These are phyloP conservation scores for Aureobasidium namibiae DNA, from an alignment of 2,329 filamentous ascomycete species.

Conservation along the genomic window DNA sequence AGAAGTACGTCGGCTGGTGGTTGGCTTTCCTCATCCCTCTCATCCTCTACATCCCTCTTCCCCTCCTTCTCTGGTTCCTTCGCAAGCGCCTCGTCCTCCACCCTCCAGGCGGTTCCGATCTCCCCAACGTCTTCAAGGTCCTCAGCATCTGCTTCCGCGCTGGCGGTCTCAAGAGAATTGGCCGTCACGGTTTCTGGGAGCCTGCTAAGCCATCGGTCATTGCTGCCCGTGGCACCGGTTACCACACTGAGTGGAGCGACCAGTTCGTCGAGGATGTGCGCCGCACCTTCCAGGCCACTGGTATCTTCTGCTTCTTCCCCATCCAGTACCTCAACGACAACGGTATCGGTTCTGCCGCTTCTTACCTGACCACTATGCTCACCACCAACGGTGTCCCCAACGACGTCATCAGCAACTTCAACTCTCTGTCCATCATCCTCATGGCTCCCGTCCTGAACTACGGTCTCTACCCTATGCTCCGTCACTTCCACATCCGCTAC, in stretches of 20 bases:
- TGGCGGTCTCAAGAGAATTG: constrained; percentile 18
- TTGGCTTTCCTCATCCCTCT: constrained; percentile 54
- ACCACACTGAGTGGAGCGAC: constrained; percentile 49
- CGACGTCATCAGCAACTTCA: constrained; percentile 40
- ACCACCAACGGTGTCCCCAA: constrained; percentile 33
- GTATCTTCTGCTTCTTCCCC: constrained; percentile 51
- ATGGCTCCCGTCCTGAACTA: constrained; percentile 37
- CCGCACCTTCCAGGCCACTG: constrained; percentile 55
- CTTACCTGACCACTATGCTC: constrained; percentile 21
- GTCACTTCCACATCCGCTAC: constrained; percentile 31
- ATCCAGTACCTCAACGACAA: constrained; percentile 32
- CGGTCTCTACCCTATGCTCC: constrained; percentile 36
- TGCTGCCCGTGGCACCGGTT: constrained; percentile 17
- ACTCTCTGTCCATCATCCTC: constrained; percentile 37
- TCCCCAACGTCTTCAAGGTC: constrained; percentile 20
- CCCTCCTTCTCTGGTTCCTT: constrained; percentile 22
- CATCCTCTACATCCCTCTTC: constrained; percentile 50
- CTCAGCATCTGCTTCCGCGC: constrained; percentile 16
- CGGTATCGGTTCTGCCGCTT: constrained; percentile 23
- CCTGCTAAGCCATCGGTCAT: constrained; percentile 22
- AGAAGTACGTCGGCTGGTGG: constrained; percentile 55
- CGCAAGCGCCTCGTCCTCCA: constrained; percentile 20
- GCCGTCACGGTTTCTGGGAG: constrained; percentile 19
- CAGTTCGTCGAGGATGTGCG: constrained; percentile 63
- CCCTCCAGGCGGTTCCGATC: constrained; percentile 20